These are phyloP conservation scores for Pugionium dolabratum DNA, from an alignment of 345 rosid species.

Conservation along the genomic window DNA sequence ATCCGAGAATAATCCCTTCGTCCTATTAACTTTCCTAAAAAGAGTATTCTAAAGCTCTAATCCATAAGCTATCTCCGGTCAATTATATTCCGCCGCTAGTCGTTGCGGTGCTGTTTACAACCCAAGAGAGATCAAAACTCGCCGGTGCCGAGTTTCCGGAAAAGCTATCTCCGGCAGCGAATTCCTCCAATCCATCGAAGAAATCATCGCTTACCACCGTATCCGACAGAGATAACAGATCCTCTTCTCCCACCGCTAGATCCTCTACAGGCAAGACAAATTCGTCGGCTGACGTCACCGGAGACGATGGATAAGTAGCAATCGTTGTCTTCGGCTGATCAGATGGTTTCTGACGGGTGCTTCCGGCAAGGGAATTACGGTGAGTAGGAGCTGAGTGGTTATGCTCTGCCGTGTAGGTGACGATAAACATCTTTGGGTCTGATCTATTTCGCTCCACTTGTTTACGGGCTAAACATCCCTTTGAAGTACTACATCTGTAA, in stretches of 20 bases:
- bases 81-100: neutral
- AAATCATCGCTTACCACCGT: slow-evolving; percentile 58
- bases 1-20: slow-evolving; percentile 31
- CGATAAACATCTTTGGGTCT: slow-evolving; percentile 83
- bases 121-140: slow-evolving; percentile 38
- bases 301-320: slow-evolving; percentile 36
- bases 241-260: slow-evolving; percentile 54
- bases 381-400: slow-evolving; percentile 48
- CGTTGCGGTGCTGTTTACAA: too few species aligned
- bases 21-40: slow-evolving; percentile 32
- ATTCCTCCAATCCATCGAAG: slow-evolving; percentile 69
- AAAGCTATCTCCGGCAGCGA: slow-evolving; percentile 49
- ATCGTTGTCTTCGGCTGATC: slow-evolving; percentile 49
- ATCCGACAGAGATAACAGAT: slow-evolving; percentile 41
- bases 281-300: too few species aligned
- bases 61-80: slow-evolving; percentile 8
- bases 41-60: slow-evolving; percentile 28
- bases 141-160: slow-evolving; percentile 55
- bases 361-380: slow-evolving; percentile 90
- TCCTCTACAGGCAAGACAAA: slow-evolving; percentile 42
- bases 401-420: slow-evolving; percentile 8
- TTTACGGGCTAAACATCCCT: slow-evolving; percentile 45
- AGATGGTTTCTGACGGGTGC: slow-evolving; percentile 42
- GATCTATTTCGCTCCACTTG: slow-evolving; percentile 98
- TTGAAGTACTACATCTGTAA: too few species aligned